phyloP scores from a whole-genome alignment of 257 asterid species.

The Leonotis leonurus region DNA sequence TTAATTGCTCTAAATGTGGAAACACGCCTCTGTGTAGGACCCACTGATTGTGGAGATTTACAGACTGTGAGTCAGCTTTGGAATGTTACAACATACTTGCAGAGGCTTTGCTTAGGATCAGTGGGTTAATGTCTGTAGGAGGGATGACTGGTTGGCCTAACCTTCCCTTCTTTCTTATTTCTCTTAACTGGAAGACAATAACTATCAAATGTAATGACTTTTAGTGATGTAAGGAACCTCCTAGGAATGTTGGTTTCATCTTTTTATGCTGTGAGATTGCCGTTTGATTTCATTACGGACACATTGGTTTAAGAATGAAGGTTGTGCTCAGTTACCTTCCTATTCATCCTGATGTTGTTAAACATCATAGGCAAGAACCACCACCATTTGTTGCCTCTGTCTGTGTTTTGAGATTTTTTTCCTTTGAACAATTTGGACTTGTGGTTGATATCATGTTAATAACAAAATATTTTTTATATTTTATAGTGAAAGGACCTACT shows the following conservation, averaged over 20 bases:
- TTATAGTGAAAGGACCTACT: neutral
- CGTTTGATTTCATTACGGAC: neutral
- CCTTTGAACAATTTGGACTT: neutral
- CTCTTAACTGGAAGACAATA: neutral
- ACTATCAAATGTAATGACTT: constrained; percentile 21
- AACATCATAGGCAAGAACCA: neutral
- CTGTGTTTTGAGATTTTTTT: neutral
- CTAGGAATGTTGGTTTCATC: constrained; percentile 8
- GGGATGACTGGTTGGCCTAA: constrained; percentile 11
- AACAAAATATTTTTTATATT: neutral
- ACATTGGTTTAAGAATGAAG: constrained; percentile 4
- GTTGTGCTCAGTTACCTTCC: constrained; percentile 4
- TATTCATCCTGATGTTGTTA: neutral
- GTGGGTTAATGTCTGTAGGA: constrained; percentile 19
- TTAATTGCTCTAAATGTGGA: constrained; percentile 31
- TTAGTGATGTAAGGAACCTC: constrained; percentile 13
- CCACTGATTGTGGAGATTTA: constrained; percentile 19
- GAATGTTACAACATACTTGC: constrained; percentile 16
- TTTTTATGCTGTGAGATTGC: constrained; percentile 17
- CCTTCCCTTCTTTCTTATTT: constrained; percentile 3
- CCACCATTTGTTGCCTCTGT: constrained; percentile 1
- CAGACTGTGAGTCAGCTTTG: constrained; percentile 22
- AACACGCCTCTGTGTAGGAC: constrained; percentile 50
- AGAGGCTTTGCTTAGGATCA: constrained; percentile 23
- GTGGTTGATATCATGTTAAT: neutral